phyloP scores from a whole-genome alignment of 2,329 filamentous ascomycete genomes.

The Venturia carpophila region DNA sequence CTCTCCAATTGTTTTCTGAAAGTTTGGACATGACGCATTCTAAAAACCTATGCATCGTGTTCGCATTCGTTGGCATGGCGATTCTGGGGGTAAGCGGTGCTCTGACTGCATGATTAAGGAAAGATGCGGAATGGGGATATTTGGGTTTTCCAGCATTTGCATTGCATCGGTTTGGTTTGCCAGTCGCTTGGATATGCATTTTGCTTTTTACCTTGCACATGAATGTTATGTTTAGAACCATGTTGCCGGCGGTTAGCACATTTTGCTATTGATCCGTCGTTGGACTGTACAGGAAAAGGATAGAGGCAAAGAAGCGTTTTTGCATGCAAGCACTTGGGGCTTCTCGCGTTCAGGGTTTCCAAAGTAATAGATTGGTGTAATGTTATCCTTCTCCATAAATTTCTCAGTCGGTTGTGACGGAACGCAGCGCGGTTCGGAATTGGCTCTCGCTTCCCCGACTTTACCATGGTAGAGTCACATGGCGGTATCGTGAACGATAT shows the following conservation, averaged over 20 bases:
- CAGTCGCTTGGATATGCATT: not conserved
- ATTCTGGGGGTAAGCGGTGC: constrained; percentile 79
- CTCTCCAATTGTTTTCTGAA: constrained; percentile 81
- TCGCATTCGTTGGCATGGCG: constrained; percentile 80
- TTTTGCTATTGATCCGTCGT: no score
- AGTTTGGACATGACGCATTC: constrained; percentile 75
- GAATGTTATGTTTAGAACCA: not conserved
- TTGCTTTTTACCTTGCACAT: not conserved
- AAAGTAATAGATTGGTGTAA: not conserved
- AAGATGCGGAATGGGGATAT: not conserved
- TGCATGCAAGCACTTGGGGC: not conserved
- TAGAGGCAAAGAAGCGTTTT: not conserved
- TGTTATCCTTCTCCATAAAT: not conserved
- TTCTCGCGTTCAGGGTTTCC: not conserved
- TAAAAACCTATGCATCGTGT: constrained; percentile 66
- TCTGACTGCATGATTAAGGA: constrained; percentile 51
- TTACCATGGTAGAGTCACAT: no score
- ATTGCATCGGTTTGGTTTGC: not conserved
- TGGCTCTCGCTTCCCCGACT: no score
- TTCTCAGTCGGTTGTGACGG: not conserved
- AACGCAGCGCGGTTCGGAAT: no score
- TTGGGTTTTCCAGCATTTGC: not conserved
- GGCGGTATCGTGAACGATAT: no score
- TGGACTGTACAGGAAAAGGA: not conserved
- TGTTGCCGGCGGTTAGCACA: not conserved